A percentile compares a stretch with the other conserved stretches of the same genome.
phyloP scores from a whole-genome alignment of 2,329 filamentous ascomycete species.

The Cucurbitaria berberidis region DNA sequence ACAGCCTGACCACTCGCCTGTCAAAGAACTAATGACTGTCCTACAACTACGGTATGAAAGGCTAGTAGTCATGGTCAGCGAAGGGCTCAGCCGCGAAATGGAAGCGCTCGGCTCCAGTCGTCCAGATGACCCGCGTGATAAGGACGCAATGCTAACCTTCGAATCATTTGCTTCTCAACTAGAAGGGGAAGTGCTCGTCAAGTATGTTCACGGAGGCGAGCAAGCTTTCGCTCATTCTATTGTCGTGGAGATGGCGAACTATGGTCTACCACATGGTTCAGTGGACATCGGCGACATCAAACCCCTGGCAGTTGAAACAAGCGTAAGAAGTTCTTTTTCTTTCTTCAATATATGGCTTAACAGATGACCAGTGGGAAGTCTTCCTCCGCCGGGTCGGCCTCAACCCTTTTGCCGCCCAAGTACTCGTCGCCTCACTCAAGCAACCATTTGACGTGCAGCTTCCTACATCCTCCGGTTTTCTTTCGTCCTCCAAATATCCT shows the following conservation, averaged over 20 bases:
- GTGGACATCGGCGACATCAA: conserved; percentile 38
- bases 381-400: conserved; percentile 70
- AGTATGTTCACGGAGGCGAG: conserved; percentile 53
- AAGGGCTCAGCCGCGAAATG: conserved; percentile 38
- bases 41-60: conserved; percentile 68
- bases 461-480: conserved; percentile 8
- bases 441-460: conserved; percentile 16
- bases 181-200: conserved; percentile 46
- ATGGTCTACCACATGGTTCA: conserved; percentile 40
- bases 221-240: conserved; percentile 44
- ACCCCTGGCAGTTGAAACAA: conserved; percentile 64
- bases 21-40: conserved; percentile 62
- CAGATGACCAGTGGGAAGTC: conserved; percentile 61
- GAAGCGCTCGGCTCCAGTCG: conserved; percentile 28
- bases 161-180: conserved; percentile 55
- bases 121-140: conserved; percentile 50
- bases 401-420: conserved; percentile 75
- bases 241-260: conserved; percentile 37
- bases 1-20: conserved; percentile 43
- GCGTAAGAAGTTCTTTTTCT: conserved; percentile 29
- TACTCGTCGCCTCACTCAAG: conserved; percentile 57
- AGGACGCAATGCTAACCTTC: conserved; percentile 56
- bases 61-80: conserved; percentile 71
- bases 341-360: conserved; percentile 3
- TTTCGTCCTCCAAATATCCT: background rate